Evolutionary conservation across 1,284 basidiomycete genomes (phyloP).

Genomic region (Naganishia sp.): DNA sequence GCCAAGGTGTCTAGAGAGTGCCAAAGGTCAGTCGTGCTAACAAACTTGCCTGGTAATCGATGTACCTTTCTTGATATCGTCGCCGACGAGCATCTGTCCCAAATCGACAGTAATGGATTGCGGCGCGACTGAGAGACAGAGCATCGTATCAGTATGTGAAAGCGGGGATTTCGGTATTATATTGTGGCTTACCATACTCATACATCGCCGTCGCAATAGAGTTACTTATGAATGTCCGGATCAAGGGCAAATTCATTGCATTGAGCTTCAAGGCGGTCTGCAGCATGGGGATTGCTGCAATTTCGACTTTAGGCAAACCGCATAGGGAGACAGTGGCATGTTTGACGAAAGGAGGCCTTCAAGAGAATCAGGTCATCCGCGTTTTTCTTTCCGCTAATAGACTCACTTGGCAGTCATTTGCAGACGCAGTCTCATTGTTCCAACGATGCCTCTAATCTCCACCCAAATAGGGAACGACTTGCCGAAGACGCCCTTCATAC

Average conservation of each 20-base stretch:
- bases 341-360: constrained; percentile 34
- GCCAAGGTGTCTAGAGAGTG: constrained; percentile 32
- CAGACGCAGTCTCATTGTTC: constrained; percentile 34
- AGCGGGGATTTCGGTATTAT: too few relatives aligned
- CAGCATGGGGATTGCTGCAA: constrained; percentile 26
- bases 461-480: constrained; percentile 36
- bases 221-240: constrained; percentile 29
- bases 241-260: constrained; percentile 28
- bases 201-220: constrained; percentile 24
- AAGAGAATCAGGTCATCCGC: neutral
- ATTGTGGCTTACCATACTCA: constrained; percentile 18
- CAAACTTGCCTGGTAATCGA: neutral
- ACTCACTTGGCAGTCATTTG: constrained; percentile 36
- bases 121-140: constrained; percentile 13
- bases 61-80: constrained; percentile 30
- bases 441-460: constrained; percentile 36
- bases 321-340: constrained; percentile 37
- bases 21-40: neutral
- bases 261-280: constrained; percentile 19
- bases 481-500: constrained; percentile 26
- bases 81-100: constrained; percentile 28
- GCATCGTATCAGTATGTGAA: too few relatives aligned
- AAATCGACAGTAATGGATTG: constrained; percentile 28
- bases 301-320: constrained; percentile 28
- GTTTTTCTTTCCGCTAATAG: neutral